Base-by-base conservation (phyloP, 169 alveolate species). In the Plasmodium coatneyi region DNA sequence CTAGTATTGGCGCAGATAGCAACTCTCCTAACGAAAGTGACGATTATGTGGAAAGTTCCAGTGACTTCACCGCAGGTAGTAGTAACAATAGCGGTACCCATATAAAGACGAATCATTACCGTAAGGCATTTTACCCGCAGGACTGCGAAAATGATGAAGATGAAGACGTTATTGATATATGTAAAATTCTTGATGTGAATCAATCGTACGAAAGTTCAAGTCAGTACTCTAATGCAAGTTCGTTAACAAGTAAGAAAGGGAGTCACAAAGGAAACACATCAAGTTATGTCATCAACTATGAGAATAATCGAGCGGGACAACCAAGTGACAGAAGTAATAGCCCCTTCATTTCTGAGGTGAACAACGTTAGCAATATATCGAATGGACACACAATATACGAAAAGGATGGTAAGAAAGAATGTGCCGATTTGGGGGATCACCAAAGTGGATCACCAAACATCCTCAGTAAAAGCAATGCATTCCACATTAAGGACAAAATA, bases 401-500 rank as follows among this genome's bases (percentile, higher is more conserved):
- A 78, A 36, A 76, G 6, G 39, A 84, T 28, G 34, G 19, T 10
- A 22, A 71, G 39, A 14, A 10, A 66, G 49, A 39, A 32, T 28
- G 36, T 12, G 22, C 41, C 10, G 25, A 84, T 84, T 30, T 12
- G 43, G 60, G 16, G 19, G 60, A 36, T 2, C 2, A 22, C 16
- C 79, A n/a, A 72, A 72, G 39, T 7, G 41, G 6, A 60, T 4
- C 70, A 52, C 19, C 34, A 4, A 46, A 84, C 16, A 41, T 32
- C 2, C 39, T n/a, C 80, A 32, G 32, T 22, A 52, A 49, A 5
- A 3, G 5, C 6, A 46, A 10, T 19, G 39, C 70, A 56, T 22
- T 16, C 49, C 76, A 78, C 81, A 72, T 79, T 36, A 87, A 87
- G 43, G 82, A 87, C 19, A 87, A 54, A 87, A 36, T 87, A 78